Evolutionary conservation across 129 eudicot species (phyloP), one percentile per base, ranked within the genome.

Genomic region (Tanacetum coccineum): DNA sequence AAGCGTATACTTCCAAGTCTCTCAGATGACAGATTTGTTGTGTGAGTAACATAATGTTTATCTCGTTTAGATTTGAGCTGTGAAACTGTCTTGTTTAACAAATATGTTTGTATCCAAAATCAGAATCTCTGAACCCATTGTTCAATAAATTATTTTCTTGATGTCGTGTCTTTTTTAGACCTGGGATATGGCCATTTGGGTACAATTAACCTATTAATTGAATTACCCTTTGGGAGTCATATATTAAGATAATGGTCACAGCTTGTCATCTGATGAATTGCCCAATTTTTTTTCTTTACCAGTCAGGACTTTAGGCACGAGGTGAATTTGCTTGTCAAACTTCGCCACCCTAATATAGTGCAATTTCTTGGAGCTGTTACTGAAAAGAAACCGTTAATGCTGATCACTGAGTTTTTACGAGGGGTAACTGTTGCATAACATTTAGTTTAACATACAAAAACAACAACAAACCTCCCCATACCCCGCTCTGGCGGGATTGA

Each of bases 281-380:
- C 19, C 18, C 30, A 22, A 22, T 47, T 2, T 30, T 19, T 67
- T 74, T 20, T 10, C 5, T 36, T 36, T 67, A 42, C 70, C 90
- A 93, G 99, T 70, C 99, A 93, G 90, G 96, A 93, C 84, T 93
- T 93, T 81, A 86, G 96, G 83, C 99, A 93, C 13, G 99, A 93
- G 78, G 99, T 93, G 67, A 89, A 86, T 68, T 93, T 89, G 84
- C 88, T 93, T 64, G 99, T 93, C 82, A 93, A 93, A 82, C 96
- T 93, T 75, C 96, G 96, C 67, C 99, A 93, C 81, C 98, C 98
- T 64, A 88, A 93, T 75, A 84, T 93, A 59, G 98, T 93, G 56
- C 98, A 92, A 76, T 93, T 93, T 69, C 95, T 93, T 66, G 99
- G 99, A 83, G 99, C 99, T 71, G 99, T 93, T 69, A 93, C 99